Conservation (phyloP, 2,329 filamentous ascomycete species). For the Neonectria faginata region DNA sequence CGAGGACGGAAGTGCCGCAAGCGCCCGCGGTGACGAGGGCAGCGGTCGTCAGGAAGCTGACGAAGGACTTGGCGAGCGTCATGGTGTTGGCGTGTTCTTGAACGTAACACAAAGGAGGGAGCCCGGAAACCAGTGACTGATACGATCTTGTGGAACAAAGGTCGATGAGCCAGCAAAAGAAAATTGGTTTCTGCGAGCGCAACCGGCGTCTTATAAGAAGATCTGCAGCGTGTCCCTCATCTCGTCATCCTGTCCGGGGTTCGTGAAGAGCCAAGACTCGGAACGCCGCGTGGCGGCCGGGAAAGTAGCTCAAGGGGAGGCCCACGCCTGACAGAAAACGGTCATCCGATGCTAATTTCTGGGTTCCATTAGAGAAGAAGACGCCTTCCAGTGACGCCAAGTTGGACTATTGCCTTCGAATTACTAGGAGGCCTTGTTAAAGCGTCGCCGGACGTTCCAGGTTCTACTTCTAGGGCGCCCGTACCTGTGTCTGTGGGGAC, state of each 20-base stretch:
- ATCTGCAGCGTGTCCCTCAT: not conserved
- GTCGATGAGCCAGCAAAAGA: constrained; percentile 12
- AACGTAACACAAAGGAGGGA: not conserved
- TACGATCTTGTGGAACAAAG: constrained; percentile 6
- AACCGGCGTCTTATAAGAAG: not conserved
- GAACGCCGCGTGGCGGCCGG: not conserved
- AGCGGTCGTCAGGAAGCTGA: constrained; percentile 19
- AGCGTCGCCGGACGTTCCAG: not conserved
- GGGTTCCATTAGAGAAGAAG: not conserved
- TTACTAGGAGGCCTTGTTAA: constrained; percentile 1
- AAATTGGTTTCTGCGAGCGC: not conserved
- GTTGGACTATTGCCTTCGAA: not conserved
- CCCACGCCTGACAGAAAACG: not conserved
- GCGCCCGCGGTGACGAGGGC: constrained; percentile 11
- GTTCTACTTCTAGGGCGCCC: not conserved
- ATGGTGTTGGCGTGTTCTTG: not conserved
- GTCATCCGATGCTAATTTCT: not conserved
- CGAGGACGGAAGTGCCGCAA: not conserved
- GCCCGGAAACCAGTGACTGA: constrained; percentile 9
- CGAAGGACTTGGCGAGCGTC: constrained; percentile 12
- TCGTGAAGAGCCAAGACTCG: constrained; percentile 1
- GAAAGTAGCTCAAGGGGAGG: not conserved
- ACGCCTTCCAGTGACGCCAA: not conserved
- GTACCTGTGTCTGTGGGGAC: not conserved
- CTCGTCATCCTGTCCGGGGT: not conserved